These are phyloP conservation scores for Nakaseomyces sp. DNA, from an alignment of 1,139 yeast genomes.

Conservation along the genomic window DNA sequence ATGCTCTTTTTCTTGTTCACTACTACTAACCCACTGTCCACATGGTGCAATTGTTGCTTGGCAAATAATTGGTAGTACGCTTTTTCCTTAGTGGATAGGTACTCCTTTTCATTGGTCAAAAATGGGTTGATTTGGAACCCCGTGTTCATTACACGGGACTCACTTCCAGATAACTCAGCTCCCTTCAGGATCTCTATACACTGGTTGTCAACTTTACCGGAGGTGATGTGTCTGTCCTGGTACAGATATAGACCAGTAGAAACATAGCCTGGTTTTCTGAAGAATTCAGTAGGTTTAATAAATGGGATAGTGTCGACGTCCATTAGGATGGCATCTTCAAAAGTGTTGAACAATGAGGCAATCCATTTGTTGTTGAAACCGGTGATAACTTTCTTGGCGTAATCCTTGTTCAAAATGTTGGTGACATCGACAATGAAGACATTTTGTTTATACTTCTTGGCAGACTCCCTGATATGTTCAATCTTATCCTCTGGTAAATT, in stretches of 20 bases:
- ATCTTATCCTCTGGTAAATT: background rate
- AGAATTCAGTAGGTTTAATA: conserved; percentile 13
- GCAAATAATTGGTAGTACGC: conserved; percentile 27
- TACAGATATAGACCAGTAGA: conserved; percentile 37
- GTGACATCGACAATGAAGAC: background rate
- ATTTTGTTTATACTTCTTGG: background rate
- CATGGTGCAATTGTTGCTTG: conserved; percentile 37
- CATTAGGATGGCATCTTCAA: conserved; percentile 40
- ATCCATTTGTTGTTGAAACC: conserved; percentile 39
- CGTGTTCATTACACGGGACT: conserved; percentile 31
- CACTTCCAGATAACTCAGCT: conserved; percentile 37
- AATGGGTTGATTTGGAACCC: conserved; percentile 29
- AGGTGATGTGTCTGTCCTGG: conserved; percentile 39
- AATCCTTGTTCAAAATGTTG: conserved; percentile 1
- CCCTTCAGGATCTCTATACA: conserved; percentile 33
- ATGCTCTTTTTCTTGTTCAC: conserved; percentile 39
- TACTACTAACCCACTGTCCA: conserved; percentile 49
- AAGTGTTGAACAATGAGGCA: conserved; percentile 42
- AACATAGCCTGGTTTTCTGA: conserved; percentile 32
- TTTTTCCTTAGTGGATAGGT: conserved; percentile 8
- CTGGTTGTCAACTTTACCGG: conserved; percentile 32
- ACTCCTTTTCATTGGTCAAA: conserved; percentile 12
- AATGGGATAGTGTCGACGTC: conserved; percentile 51
- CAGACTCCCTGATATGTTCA: background rate
- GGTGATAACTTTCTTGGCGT: conserved; percentile 11